Base-by-base conservation (phyloP, 2,329 filamentous ascomycete genomes). In the Alternaria novae-zelandiae region DNA sequence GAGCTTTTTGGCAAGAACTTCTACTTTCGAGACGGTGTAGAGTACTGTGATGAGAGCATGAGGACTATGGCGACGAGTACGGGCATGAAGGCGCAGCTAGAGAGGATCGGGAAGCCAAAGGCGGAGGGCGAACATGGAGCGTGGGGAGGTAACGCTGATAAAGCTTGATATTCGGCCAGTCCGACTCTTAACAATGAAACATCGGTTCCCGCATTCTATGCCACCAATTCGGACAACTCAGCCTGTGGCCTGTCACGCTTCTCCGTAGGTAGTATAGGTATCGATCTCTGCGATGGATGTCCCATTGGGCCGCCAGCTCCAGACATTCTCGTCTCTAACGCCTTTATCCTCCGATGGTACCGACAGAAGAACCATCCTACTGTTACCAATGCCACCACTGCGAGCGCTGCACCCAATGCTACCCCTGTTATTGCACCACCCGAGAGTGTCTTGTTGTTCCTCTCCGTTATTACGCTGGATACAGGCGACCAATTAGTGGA, bases 401-500 rank as follows among this genome's bases (percentile, higher is more conserved):
- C 36, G n/a, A 41, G 17, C 0, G 36, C 36, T 41, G n/a, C 36
- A 8, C 36, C 36, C 8, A 41, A 11, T 41, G n/a, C 36, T 41
- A 41, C 1, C 2, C n/a, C 36, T 41, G n/a, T 17, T 17, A 41
- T 41, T 3, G 36, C 9, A 41, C 9, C 36, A 11, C 15, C n/a
- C 15, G n/a, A 41, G 8, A 41, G 36, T 41, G 15, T 17, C 36
- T 41, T 17, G 8, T 17, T 41, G 9, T 41, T 1, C 15, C n/a
- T 41, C 36, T 17, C 36, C 1, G 36, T 3, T 41, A 3, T 41
- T 17, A 10, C 36, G 8, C 9, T 17, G 36, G 36, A 17, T 0
- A 41, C n/a, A 0, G 36, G 36, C n/a, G 36, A 41, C n/a, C 0
- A 41, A 10, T 0, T 17, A 17, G n/a, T 41, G 0, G 36, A 3